Evolutionary conservation across 2,329 filamentous ascomycete genomes (phyloP), one percentile per base, ranked within the genome.

Genomic region (Fusarium stilboides): DNA sequence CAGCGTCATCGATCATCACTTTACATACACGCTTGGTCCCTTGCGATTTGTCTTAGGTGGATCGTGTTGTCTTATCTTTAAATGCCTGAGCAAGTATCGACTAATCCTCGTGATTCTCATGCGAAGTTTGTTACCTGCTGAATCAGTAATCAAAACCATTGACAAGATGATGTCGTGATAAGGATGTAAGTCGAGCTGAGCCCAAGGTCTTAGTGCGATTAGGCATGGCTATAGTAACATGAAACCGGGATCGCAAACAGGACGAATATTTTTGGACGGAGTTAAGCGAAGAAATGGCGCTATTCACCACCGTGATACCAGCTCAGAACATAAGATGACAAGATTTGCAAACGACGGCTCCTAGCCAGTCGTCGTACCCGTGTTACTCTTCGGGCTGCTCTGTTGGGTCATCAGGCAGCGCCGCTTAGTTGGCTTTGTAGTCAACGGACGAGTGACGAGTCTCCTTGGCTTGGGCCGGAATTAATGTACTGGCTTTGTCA

Each of bases 1-100:
- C 56, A 67, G 57, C 67, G 67, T 69, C 67, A 69, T 70, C 43
- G 66, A 69, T 62, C 49, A 68, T 70, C 53, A 68, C 63, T 68
- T 70, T 63, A 70, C 67, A 59, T 63, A 70, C 67, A 59, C 67
- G 62, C 54, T 46, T 57, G 50, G 45, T 54, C 47, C 47, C 52
- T 54, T 39, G 49, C 31, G 55, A 36, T 62, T 40, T 59, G 37
- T 53, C 57, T 31, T 43, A 13, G 36, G 65, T 37, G 54, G 28
- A 65, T 28, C 34, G 33, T 20, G 47, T 61, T 55, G 26, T 49
- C 26, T 45, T 55, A 14, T 31, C 28, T 31, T 31, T 49, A 39
- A 47, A 36, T 62, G 19, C 12, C 46, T 60, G 45, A 46, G 46
- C 10, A 45, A 22, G 13, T 34, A 15, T 24, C 20, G n/a, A 39